Percentiles rank a stretch among this genome's conserved stretches.
Evolutionary conservation across 2,329 filamentous ascomycete species (phyloP).

Genomic region (Paecilomyces fulvus): DNA sequence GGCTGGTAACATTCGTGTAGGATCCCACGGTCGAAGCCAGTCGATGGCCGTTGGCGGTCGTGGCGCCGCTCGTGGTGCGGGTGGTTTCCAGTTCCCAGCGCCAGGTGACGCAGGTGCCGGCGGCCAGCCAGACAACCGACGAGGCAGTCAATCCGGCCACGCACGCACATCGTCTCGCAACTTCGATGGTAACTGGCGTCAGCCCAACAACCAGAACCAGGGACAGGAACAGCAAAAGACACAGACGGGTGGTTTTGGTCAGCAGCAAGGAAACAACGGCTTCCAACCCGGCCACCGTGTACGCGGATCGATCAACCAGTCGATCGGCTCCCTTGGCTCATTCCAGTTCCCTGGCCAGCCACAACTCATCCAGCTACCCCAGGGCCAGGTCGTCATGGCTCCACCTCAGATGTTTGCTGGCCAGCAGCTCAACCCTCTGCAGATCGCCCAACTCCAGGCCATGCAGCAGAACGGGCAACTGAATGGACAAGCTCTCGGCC

Average conservation of each 20-base stretch:
- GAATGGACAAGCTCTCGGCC: constrained; percentile 64
- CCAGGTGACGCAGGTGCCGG: constrained; percentile 44
- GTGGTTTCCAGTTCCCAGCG: constrained; percentile 62
- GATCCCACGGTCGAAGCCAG: constrained; percentile 47
- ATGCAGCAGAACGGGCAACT: constrained; percentile 87
- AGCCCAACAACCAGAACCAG: constrained; percentile 52
- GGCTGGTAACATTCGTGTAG: constrained; percentile 82
- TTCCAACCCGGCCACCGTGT: constrained; percentile 91
- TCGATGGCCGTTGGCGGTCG: constrained; percentile 53
- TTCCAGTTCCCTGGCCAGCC: constrained; percentile 88
- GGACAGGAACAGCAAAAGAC: constrained; percentile 43
- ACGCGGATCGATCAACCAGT: constrained; percentile 78
- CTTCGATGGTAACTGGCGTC: constrained; percentile 97
- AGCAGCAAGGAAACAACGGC: constrained; percentile 60
- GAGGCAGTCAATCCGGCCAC: constrained; percentile 66
- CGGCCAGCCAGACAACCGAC: constrained; percentile 57
- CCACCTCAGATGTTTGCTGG: constrained; percentile 69
- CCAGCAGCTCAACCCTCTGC: constrained; percentile 81
- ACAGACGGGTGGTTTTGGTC: constrained; percentile 55
- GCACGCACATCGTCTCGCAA: constrained; percentile 78
- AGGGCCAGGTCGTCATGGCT: constrained; percentile 75
- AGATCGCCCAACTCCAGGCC: constrained; percentile 83
- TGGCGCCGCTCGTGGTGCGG: constrained; percentile 58
- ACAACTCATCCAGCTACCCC: constrained; percentile 75
- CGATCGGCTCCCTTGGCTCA: constrained; percentile 69